These are phyloP conservation scores for Ustilago crameri DNA, from an alignment of 1,284 basidiomycete genomes.

Conservation along the genomic window DNA sequence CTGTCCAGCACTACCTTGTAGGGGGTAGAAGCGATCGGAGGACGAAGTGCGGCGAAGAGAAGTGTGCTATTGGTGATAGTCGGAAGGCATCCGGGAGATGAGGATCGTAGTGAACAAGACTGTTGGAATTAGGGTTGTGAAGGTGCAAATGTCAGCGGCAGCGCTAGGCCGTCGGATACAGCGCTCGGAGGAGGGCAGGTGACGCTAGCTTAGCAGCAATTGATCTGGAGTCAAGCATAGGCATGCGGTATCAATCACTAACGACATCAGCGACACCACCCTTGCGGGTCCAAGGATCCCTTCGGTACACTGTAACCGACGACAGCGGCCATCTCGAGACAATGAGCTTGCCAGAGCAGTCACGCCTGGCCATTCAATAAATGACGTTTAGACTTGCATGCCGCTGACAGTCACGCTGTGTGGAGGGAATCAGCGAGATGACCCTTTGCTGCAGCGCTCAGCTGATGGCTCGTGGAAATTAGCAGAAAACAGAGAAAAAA, in stretches of 20 bases:
- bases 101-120: not conserved
- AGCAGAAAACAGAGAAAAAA: too few relatives aligned
- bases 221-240: too few relatives aligned
- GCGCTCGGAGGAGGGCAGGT: not conserved
- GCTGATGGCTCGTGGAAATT: too few relatives aligned
- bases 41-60: not conserved
- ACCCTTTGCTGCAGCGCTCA: too few relatives aligned
- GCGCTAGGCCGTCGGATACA: not conserved
- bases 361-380: too few relatives aligned
- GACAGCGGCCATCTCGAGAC: not conserved
- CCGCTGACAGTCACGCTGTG: too few relatives aligned
- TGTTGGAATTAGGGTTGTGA: not conserved
- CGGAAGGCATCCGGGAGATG: not conserved
- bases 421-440: too few relatives aligned
- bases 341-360: not conserved
- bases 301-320: slow-evolving; percentile 10
- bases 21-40: not conserved
- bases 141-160: too few relatives aligned
- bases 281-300: slow-evolving; percentile 4
- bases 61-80: too few relatives aligned
- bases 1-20: too few relatives aligned
- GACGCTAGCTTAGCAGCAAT: too few relatives aligned
- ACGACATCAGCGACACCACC: not conserved
- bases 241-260: not conserved
- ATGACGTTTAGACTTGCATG: too few relatives aligned